These are phyloP conservation scores for Trichoderma gamsii DNA, from an alignment of 495 filamentous ascomycete genomes.

Conservation along the genomic window DNA sequence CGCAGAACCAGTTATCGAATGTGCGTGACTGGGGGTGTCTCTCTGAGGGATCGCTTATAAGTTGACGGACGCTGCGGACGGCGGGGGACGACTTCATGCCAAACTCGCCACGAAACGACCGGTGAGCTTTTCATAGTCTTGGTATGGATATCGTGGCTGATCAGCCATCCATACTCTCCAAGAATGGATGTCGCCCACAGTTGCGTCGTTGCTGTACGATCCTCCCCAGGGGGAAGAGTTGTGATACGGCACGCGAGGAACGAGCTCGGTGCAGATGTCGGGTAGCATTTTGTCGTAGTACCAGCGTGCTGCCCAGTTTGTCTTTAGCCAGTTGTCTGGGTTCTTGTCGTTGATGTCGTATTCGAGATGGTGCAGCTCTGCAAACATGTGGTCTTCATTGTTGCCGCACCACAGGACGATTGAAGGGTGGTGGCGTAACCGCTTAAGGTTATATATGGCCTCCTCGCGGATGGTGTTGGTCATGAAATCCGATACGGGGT, in stretches of 20 bases:
- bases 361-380: conserved; percentile 54
- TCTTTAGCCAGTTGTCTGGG: conserved; percentile 71
- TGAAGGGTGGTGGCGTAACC: conserved; percentile 69
- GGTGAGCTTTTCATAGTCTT: conserved; percentile 64
- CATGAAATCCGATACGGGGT: conserved; percentile 61
- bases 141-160: conserved; percentile 67
- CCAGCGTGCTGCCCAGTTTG: conserved; percentile 83
- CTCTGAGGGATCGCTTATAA: conserved; percentile 48
- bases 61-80: conserved; percentile 61
- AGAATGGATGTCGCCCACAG: conserved; percentile 73
- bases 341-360: conserved; percentile 63
- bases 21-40: conserved; percentile 65
- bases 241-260: conserved; percentile 69
- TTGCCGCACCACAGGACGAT: conserved; percentile 76
- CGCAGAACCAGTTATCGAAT: conserved; percentile 78
- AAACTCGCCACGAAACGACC: conserved; percentile 77
- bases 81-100: conserved; percentile 77
- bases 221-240: conserved; percentile 73
- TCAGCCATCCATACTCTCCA: conserved; percentile 85
- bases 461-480: conserved; percentile 60
- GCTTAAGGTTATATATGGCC: conserved; percentile 60
- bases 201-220: conserved; percentile 56
- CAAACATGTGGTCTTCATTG: conserved; percentile 82
- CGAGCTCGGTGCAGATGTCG: conserved; percentile 52
- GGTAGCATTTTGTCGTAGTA: conserved; percentile 90